Conservation (phyloP, 352 stramenopile species). For the Globisporangium parvum region DNA sequence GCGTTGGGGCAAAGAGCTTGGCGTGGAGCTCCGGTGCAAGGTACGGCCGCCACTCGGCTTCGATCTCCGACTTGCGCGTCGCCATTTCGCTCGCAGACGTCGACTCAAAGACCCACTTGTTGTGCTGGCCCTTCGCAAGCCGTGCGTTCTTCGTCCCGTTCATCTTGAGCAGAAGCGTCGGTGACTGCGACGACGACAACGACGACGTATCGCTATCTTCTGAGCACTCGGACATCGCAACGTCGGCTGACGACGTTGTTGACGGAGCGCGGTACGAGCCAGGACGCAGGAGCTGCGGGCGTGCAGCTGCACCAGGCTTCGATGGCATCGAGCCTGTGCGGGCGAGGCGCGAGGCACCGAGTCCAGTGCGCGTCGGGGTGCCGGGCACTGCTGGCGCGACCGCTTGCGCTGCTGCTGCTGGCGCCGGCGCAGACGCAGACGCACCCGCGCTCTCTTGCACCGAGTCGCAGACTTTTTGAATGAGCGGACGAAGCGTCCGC, state of each 20-base stretch:
- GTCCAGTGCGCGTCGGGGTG: constrained; percentile 8
- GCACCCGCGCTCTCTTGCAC: constrained; percentile 22
- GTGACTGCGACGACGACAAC: neutral
- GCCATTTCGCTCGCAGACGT: constrained; percentile 65
- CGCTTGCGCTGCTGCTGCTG: constrained; percentile 5
- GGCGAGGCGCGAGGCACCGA: constrained; percentile 9
- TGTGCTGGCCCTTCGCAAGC: constrained; percentile 60
- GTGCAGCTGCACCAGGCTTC: constrained; percentile 13
- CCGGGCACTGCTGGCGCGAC: constrained; percentile 8
- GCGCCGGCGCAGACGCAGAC: constrained; percentile 2
- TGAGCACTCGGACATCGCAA: constrained; percentile 11
- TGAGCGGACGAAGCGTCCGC: constrained; percentile 77
- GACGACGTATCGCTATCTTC: constrained; percentile 20
- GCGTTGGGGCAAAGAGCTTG: constrained; percentile 70
- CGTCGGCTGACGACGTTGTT: constrained; percentile 1
- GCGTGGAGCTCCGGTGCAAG: constrained; percentile 58
- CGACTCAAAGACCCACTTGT: constrained; percentile 82
- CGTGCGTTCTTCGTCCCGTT: constrained; percentile 52
- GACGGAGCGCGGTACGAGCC: constrained; percentile 21
- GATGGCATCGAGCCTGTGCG: constrained; percentile 2
- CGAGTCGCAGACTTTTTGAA: constrained; percentile 63
- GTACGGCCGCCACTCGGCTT: constrained; percentile 73
- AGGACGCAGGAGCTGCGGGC: constrained; percentile 27
- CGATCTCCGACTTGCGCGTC: constrained; percentile 61
- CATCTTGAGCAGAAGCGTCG: constrained; percentile 44